These are phyloP conservation scores for Ophiobolus disseminans DNA, from an alignment of 2,329 filamentous ascomycete species.

Conservation along the genomic window DNA sequence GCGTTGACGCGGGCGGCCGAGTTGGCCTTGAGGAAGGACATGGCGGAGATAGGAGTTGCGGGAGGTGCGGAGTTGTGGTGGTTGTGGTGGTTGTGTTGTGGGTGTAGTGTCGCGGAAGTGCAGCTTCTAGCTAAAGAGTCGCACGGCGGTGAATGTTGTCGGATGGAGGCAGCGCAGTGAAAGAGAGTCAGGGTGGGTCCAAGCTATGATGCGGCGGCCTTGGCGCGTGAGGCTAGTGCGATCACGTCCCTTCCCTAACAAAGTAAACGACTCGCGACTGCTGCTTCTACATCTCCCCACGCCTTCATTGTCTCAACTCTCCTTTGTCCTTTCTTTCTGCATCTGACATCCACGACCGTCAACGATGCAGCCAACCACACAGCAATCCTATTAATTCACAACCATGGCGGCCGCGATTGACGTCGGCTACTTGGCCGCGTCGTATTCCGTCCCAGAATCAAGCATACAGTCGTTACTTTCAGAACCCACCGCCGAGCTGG, in stretches of 20 bases:
- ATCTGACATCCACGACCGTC: neutral
- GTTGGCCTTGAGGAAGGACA: slow-evolving; percentile 46
- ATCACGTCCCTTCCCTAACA: slow-evolving; percentile 23
- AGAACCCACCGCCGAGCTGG: slow-evolving; percentile 77
- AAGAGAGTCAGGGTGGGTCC: neutral
- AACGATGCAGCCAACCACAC: slow-evolving; percentile 32
- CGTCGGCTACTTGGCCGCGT: slow-evolving; percentile 74
- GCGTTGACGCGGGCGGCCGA: slow-evolving; percentile 54
- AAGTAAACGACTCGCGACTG: slow-evolving; percentile 22
- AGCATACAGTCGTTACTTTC: slow-evolving; percentile 68
- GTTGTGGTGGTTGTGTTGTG: slow-evolving; percentile 36
- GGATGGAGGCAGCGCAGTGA: neutral
- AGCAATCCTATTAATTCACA: slow-evolving; percentile 15
- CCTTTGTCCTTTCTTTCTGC: slow-evolving; percentile 32
- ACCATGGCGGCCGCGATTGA: slow-evolving; percentile 70
- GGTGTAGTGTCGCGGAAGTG: slow-evolving; percentile 44
- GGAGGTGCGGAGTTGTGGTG: neutral
- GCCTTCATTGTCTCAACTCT: slow-evolving; percentile 30
- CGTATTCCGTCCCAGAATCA: slow-evolving; percentile 72
- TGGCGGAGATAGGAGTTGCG: slow-evolving; percentile 19
- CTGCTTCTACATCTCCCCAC: slow-evolving; percentile 8
- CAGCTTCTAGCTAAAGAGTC: slow-evolving; percentile 45
- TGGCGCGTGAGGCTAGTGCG: slow-evolving; percentile 19
- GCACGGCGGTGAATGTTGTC: slow-evolving; percentile 22
- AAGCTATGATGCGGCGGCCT: slow-evolving; percentile 25